Conservation (phyloP, 2,329 filamentous ascomycete species). For the Colletotrichum nymphaeae region DNA sequence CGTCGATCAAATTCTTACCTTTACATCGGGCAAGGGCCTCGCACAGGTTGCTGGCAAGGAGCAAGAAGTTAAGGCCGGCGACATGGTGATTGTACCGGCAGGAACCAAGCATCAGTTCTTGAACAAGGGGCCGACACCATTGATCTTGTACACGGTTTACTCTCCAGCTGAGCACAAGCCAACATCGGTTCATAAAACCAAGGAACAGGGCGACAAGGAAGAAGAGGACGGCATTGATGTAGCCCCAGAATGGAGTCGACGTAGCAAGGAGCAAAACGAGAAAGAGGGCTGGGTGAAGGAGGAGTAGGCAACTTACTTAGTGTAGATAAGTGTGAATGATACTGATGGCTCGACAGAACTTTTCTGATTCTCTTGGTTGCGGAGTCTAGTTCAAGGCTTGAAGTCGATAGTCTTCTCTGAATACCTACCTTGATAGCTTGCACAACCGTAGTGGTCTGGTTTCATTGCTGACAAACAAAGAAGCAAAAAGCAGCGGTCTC, state of each 20-base stretch:
- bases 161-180: constrained; percentile 71
- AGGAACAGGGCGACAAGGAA: constrained; percentile 71
- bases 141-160: constrained; percentile 73
- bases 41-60: constrained; percentile 70
- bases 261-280: constrained; percentile 69
- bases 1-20: constrained; percentile 73
- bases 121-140: constrained; percentile 67
- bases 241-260: constrained; percentile 68
- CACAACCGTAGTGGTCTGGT: no score
- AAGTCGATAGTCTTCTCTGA: no score
- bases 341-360: no score
- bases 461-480: no score
- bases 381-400: no score
- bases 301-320: neutral
- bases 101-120: constrained; percentile 75
- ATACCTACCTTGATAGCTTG: no score
- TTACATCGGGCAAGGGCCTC: constrained; percentile 68
- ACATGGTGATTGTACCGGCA: constrained; percentile 64
- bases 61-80: constrained; percentile 55
- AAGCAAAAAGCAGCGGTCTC: no score
- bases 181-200: constrained; percentile 69
- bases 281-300: constrained; percentile 64
- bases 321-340: no score
- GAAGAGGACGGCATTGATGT: constrained; percentile 72
- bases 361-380: no score